phyloP scores from a whole-genome alignment of 2,329 filamentous ascomycete genomes.

The Chaetomiaceae sp. region DNA sequence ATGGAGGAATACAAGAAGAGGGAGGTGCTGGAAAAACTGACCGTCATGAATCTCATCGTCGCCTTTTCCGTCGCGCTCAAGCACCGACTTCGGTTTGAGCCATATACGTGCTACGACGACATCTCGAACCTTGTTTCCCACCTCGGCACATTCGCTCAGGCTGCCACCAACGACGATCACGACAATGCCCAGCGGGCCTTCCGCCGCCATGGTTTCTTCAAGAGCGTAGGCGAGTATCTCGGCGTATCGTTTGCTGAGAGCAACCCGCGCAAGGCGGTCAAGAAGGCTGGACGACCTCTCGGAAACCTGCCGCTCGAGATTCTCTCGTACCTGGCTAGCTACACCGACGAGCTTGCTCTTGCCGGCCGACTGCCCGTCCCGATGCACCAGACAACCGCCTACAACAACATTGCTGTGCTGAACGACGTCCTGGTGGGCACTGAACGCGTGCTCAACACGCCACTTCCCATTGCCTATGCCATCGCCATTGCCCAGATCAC shows the following conservation, averaged over 20 bases:
- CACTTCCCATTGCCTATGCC: conserved; percentile 67
- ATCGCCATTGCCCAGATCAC: conserved; percentile 75
- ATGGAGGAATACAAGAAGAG: conserved; percentile 53
- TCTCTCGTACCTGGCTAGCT: conserved; percentile 59
- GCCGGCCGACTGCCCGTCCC: conserved; percentile 45
- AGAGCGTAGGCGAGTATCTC: conserved; percentile 58
- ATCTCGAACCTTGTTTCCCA: conserved; percentile 58
- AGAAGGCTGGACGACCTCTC: conserved; percentile 60
- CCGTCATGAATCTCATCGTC: conserved; percentile 64
- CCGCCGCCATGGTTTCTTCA: conserved; percentile 38
- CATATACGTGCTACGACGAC: conserved; percentile 65
- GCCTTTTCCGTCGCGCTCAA: conserved; percentile 66
- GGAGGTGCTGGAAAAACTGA: conserved; percentile 63
- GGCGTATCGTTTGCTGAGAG: conserved; percentile 64
- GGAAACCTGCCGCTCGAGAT: conserved; percentile 71
- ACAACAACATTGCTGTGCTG: conserved; percentile 48
- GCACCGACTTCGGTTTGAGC: conserved; percentile 70
- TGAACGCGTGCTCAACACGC: conserved; percentile 70
- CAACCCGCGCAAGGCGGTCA: conserved; percentile 66
- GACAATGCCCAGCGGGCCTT: conserved; percentile 30
- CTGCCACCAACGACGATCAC: conserved; percentile 37
- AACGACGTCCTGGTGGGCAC: conserved; percentile 63
- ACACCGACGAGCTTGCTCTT: conserved; percentile 53
- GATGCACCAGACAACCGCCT: conserved; percentile 49
- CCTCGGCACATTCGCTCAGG: conserved; percentile 61